Evolutionary conservation across 306 rosid genomes (phyloP), one percentile per base, ranked within the genome.

Genomic region (Lathyrus tuberosus): DNA sequence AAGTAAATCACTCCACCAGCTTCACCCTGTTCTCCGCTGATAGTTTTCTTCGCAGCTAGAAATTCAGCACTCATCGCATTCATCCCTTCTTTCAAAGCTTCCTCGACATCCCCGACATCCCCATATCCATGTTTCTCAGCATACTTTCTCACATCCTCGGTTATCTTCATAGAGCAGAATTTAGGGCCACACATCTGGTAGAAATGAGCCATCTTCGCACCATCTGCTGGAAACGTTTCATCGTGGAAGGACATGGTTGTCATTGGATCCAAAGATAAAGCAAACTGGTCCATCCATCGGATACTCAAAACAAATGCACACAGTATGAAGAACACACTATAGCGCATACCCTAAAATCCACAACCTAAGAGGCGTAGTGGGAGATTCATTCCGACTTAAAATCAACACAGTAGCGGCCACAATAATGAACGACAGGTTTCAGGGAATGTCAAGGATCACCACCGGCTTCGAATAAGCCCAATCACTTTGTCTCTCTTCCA

Each of bases 131-230:
- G 96, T 72, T 95, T 81, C 84, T 89, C 99, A 18, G 99, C 99
- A 82, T 95, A 95, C 84, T 86, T 95, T 16, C 99, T 71, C 67
- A 95, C 97, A 72, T 95, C 99, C 82, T 95, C 99, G 0, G 99
- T 95, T 79, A 95, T 95, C 87, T 95, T 95, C 99, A 95, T 95
- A 37, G 97, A 95, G 80, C 97, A 95, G 86, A 95, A 95, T 79
- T 95, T 95, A 40, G 99, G 99, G 46, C 99, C 99, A n/a, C 99
- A 95, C 99, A 94, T 94, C 9, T 97, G 91, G 86, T 97, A 94
- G 81, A 94, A 95, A 73, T 95, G 99, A 17, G 99, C 99, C 60
- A 95, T 97, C 84, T 95, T 95, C 8, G 96, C 99, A 48, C 99
- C 99, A 17, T 95, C 99, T 17, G 99, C 58, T n/a, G 97, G 99